Evolutionary conservation across 2,329 filamentous ascomycete species (phyloP).

Genomic region (Westerdykella ornata): DNA sequence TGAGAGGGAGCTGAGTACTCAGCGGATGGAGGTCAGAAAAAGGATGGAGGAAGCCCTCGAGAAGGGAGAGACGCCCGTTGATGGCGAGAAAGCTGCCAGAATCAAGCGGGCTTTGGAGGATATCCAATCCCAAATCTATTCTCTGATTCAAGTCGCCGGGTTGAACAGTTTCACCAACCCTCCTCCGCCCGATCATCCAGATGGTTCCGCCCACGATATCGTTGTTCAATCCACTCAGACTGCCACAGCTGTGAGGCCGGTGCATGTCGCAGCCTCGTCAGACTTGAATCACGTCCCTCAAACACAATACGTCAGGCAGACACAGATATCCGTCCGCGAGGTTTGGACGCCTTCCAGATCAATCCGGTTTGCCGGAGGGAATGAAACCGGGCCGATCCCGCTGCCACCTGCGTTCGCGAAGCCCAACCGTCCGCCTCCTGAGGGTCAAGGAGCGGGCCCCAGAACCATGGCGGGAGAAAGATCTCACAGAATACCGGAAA

Average conservation of each 20-base stretch:
- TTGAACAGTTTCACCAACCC: constrained; percentile 12
- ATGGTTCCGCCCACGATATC: constrained; percentile 11
- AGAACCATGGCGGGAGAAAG: constrained; percentile 8
- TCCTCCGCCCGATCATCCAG: constrained; percentile 1
- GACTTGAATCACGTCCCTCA: constrained; percentile 20
- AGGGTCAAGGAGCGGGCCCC: not conserved
- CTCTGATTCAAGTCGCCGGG: constrained; percentile 20
- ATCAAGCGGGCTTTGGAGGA: constrained; percentile 23
- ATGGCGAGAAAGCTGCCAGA: constrained; percentile 22
- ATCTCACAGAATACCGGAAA: constrained; percentile 18
- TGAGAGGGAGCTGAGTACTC: constrained; percentile 13
- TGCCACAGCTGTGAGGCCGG: constrained; percentile 15
- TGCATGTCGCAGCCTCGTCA: constrained; percentile 5
- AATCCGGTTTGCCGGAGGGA: constrained; percentile 23
- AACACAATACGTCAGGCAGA: constrained; percentile 32
- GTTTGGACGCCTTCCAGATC: constrained; percentile 21
- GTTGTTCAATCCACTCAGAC: constrained; percentile 30
- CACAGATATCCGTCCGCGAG: constrained; percentile 22
- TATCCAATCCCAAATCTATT: constrained; percentile 24
- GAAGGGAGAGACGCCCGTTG: constrained; percentile 18
- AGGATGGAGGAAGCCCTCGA: constrained; percentile 29
- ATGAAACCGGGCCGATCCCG: not conserved
- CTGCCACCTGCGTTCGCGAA: no score
- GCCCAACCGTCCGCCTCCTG: no score
- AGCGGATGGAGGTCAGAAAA: constrained; percentile 18